Base-by-base conservation (phyloP, 2,329 filamentous ascomycete species). In the Sporothrix protearum region DNA sequence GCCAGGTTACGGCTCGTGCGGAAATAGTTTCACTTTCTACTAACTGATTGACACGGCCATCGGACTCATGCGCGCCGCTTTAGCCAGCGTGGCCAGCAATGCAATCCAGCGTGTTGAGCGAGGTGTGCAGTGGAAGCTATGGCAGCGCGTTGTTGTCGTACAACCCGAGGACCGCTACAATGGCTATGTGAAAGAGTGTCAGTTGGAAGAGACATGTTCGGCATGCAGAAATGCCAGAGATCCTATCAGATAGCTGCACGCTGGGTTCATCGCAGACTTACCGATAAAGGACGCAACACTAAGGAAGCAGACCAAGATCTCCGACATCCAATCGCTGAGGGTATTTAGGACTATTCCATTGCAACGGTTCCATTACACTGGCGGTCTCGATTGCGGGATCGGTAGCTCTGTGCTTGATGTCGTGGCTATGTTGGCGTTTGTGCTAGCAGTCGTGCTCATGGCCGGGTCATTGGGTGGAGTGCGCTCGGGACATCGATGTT, bases 1-100 rank as follows among this genome's bases (percentile, higher is more conserved):
- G 71, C 70, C n/a, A 78, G 69, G 33, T 73, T 72, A 68, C 74
- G 75, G 57, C 76, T 73, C 4, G 72, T 72, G 0, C 76, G 69
- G 68, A 79, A 78, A 73, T 76, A 78, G 71, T 79, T 79, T 78
- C 78, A 79, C 71, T 78, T 80, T 80, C 63, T 78, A 76, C 75
- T 80, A 78, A 4, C 76, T 76, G 39, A 80, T 73, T 10, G 76
- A 77, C 71, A 79, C 76, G 1, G 71, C 70, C 25, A 79, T 69
- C 3, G 77, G 75, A 9, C 76, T 73, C 6, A 76, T 68, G 51
- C 79, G 68, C 3, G 73, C 75, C 3, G 76, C 73, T 42, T 76
- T 75, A 51, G 76, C 75, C n/a, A 79, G 69, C 3, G 78, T 77
- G 3, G 71, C 71, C 2, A 79, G 73, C 45, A 79, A 77, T 0